A percentile compares a stretch with the other conserved stretches of the same genome.
phyloP scores from a whole-genome alignment of 2,329 filamentous ascomycete species.

The Aspergillus fructus region DNA sequence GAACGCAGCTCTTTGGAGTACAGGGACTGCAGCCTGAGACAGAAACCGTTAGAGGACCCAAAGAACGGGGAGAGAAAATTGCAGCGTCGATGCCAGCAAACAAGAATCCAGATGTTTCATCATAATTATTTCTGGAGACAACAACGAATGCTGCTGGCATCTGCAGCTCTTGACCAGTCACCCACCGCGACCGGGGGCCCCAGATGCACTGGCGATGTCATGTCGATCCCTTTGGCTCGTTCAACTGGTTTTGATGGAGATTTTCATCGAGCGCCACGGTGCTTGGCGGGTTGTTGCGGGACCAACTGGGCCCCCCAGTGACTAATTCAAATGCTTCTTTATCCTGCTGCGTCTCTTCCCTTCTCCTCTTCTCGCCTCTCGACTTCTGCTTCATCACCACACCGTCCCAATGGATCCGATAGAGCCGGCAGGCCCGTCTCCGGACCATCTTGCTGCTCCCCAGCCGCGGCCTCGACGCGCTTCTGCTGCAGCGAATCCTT shows the following conservation, averaged over 20 bases:
- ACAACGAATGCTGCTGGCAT: background rate
- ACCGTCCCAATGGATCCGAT: constrained; percentile 38
- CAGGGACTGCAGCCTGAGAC: constrained; percentile 4
- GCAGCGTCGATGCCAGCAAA: background rate
- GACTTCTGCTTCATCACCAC: background rate
- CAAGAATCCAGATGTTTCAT: background rate
- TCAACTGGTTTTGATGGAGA: constrained; percentile 1
- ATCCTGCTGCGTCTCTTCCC: background rate
- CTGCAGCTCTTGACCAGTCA: background rate
- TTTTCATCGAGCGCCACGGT: constrained; percentile 4
- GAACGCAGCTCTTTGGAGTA: background rate
- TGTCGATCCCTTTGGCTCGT: background rate
- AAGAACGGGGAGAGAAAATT: background rate
- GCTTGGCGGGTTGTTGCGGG: background rate
- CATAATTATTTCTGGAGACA: background rate
- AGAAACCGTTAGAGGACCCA: background rate
- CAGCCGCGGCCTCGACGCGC: constrained; percentile 15
- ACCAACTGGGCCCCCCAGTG: background rate
- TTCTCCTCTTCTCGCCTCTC: background rate
- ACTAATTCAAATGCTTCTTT: background rate
- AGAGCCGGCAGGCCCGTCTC: constrained; percentile 29
- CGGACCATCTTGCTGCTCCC: constrained; percentile 13
- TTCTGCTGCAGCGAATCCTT: constrained; percentile 10
- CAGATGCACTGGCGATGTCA: constrained; percentile 1
- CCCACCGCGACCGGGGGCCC: background rate